Base-by-base conservation (phyloP, 768 basidiomycete genomes). In the Termitomyces sp. region DNA sequence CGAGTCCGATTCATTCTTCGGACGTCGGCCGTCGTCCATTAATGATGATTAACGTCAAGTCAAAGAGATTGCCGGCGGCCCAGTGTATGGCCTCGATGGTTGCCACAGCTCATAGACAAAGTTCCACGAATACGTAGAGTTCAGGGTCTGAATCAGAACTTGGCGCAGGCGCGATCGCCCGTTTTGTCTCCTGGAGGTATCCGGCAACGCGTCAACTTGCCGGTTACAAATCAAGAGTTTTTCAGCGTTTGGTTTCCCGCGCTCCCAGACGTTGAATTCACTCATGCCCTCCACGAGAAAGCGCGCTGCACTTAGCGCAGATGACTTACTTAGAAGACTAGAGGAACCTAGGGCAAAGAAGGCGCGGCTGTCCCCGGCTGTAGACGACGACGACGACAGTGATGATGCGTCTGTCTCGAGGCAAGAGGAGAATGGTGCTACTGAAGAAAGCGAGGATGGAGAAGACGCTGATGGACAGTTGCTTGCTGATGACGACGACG, bases 321-420 rank as follows among this genome's bases (percentile, higher is more conserved):
- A 83, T 58, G 81, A 82, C 47, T 68, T 82, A 8, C 70, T 82
- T 49, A 75, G 72, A 58, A 66, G 70, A 51, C 76, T 77, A 60
- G 82, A 84, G 58, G 75, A 70, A 36, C 72, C 69, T 22, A 61
- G 66, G 1, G 57, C 63, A 3, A 82, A 84, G 64, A 74, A 72
- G 58, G 61, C 65, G 49, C 74, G 68, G 34, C 53, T 75, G 24
- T 62, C 58, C n/a, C 24, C 31, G 3, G 47, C 34, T 2, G n/a
- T 61, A 24, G 65, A 64, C 13, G 60, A 62, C 31, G 59, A 58
- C 26, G 22, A 28, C 57, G 12, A 42, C 18, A 33, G 51, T 26
- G 24, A 45, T 29, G 59, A 7, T 28, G 13, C 56, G 1, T 16
- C 22, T 26, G 50, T 4, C n/a, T n/a, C n/a, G n/a, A n/a, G n/a